phyloP scores from a whole-genome alignment of 2,329 filamentous ascomycete genomes.

The Penicillium janthinellum region DNA sequence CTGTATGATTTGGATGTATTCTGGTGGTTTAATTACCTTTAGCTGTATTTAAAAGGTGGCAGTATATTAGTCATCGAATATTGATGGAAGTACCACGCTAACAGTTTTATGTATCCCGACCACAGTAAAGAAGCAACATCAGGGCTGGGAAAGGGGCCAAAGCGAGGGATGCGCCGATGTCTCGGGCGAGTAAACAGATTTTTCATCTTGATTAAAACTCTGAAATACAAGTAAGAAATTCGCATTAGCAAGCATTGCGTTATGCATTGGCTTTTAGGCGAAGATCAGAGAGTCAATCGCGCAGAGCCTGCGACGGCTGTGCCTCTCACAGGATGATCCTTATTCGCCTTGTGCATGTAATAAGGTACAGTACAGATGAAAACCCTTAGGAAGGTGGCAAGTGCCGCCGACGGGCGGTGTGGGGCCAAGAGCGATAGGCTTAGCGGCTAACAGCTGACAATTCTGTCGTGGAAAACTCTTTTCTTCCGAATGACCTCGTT shows the following conservation, averaged over 20 bases:
- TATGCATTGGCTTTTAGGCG: background rate
- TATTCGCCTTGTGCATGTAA: no score
- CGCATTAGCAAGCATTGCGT: background rate
- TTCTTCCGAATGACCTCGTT: background rate
- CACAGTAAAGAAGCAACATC: background rate
- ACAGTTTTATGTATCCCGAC: no score
- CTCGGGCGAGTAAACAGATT: conserved; percentile 1
- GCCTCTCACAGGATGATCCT: no score
- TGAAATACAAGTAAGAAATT: background rate
- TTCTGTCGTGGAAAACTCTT: background rate
- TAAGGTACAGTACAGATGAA: background rate
- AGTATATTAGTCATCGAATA: no score
- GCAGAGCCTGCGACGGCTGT: background rate
- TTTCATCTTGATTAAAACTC: background rate
- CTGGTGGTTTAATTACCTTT: no score
- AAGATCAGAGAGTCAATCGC: background rate
- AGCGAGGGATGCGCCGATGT: background rate
- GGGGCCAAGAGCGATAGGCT: background rate
- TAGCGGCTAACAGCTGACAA: background rate
- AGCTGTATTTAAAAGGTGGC: no score
- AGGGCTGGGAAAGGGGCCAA: background rate
- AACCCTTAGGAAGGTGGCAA: background rate
- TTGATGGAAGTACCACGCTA: no score
- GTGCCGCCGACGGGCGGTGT: background rate
- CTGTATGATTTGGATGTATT: no score